Conservation (phyloP, 2,329 filamentous ascomycete species). For the Leptographium galeiforme region DNA sequence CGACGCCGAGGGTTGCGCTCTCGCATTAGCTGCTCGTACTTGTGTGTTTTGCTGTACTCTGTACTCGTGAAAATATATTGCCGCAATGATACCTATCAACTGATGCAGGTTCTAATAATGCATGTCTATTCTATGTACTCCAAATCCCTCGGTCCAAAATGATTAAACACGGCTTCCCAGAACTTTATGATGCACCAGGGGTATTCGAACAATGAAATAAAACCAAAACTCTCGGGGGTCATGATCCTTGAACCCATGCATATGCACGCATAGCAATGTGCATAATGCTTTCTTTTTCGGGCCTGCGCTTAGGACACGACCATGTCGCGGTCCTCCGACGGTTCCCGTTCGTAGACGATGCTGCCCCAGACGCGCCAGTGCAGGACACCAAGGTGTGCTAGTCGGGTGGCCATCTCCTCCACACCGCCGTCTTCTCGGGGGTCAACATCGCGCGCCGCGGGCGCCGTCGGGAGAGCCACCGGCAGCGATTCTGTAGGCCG, state of each 20-base stretch:
- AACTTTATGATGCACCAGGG: neutral
- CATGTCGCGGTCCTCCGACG: neutral
- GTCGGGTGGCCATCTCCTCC: conserved; percentile 58
- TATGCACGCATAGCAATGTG: neutral
- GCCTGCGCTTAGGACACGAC: neutral
- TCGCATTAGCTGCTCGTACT: too few relatives aligned
- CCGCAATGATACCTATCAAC: neutral
- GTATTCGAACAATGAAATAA: neutral
- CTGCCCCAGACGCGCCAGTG: conserved; percentile 85
- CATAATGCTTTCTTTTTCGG: neutral
- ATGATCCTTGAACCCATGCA: neutral
- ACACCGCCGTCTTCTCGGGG: conserved; percentile 38
- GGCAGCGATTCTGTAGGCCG: conserved; percentile 17
- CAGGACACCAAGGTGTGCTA: conserved; percentile 71
- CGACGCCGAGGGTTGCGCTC: too few relatives aligned
- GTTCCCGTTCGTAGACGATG: conserved; percentile 44
- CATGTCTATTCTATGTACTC: neutral
- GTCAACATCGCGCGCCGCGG: conserved; percentile 2
- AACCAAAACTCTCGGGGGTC: neutral
- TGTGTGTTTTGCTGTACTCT: neutral
- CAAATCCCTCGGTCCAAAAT: neutral
- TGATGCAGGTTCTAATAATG: neutral
- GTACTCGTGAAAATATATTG: neutral
- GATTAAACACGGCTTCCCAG: neutral
- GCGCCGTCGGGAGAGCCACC: neutral